Percentiles rank a stretch among this genome's conserved stretches.
These are phyloP conservation scores for Boletellus sp. DNA, from an alignment of 768 basidiomycete species.

Conservation along the genomic window DNA sequence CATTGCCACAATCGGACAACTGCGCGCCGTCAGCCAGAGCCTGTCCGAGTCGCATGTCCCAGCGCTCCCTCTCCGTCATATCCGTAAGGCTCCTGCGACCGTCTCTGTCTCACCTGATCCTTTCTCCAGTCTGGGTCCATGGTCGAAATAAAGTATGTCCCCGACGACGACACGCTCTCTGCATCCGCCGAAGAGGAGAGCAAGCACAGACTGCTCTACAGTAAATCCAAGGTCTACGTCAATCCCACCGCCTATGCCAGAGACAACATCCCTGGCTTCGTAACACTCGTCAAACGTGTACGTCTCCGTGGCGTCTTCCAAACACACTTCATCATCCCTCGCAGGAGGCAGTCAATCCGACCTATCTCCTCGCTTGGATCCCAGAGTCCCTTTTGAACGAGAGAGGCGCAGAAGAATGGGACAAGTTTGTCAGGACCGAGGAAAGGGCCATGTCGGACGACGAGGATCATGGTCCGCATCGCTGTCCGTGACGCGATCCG, in stretches of 20 bases:
- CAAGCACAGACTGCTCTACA: constrained; percentile 75
- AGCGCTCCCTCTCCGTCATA: constrained; percentile 42
- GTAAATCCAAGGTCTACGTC: constrained; percentile 93
- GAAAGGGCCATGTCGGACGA: constrained; percentile 55
- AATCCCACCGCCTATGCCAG: constrained; percentile 89
- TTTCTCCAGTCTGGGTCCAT: constrained; percentile 50
- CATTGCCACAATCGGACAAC: constrained; percentile 22
- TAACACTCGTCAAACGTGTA: constrained; percentile 86
- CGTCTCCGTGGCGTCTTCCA: constrained; percentile 26
- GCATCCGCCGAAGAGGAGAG: constrained; percentile 45
- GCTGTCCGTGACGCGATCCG: not conserved
- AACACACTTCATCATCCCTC: constrained; percentile 7
- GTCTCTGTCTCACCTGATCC: constrained; percentile 6
- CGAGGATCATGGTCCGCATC: constrained; percentile 64
- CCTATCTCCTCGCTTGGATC: constrained; percentile 88
- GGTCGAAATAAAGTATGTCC: constrained; percentile 66
- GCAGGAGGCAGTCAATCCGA: constrained; percentile 72
- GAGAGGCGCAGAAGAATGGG: constrained; percentile 80
- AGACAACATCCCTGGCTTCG: constrained; percentile 94
- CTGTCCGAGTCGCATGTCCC: constrained; percentile 33
- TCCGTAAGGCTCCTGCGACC: constrained; percentile 37
- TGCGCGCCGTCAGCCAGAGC: constrained; percentile 9
- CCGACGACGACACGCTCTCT: constrained; percentile 15
- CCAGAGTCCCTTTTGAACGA: constrained; percentile 82
- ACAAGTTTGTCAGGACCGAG: constrained; percentile 86